These are phyloP conservation scores for Pezicula neosporulosa DNA, from an alignment of 2,329 filamentous ascomycete species.

Conservation along the genomic window DNA sequence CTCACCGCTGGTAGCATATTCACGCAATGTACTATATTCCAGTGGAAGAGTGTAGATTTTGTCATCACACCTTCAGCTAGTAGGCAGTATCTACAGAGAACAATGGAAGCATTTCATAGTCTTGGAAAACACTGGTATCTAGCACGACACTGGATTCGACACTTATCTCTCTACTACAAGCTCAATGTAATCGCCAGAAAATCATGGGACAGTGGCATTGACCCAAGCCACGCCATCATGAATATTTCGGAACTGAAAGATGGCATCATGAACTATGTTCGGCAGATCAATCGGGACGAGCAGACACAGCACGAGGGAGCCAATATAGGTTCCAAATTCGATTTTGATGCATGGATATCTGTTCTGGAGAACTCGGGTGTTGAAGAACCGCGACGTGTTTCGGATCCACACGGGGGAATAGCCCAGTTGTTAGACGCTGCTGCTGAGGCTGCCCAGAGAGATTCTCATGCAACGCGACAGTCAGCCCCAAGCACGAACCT, in stretches of 20 bases:
- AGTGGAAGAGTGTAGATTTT: not conserved
- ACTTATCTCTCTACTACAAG: conserved; percentile 1
- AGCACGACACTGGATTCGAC: conserved; percentile 1
- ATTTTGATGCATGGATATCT: conserved; percentile 1
- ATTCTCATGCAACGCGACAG: not conserved
- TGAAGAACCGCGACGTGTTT: not conserved
- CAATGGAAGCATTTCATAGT: not conserved
- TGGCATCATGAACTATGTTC: conserved; percentile 2
- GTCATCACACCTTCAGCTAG: not conserved
- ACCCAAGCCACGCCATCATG: not conserved
- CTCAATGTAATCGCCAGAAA: not conserved
- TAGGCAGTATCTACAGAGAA: not conserved
- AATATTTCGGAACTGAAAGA: conserved; percentile 1
- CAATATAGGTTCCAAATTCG: not conserved
- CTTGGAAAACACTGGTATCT: conserved; percentile 1
- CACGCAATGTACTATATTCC: not conserved
- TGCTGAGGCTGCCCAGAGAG: not conserved
- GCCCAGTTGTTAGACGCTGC: not conserved
- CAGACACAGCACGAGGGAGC: not conserved
- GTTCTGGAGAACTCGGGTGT: conserved; percentile 5
- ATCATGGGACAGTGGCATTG: not conserved
- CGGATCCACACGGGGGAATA: not conserved
- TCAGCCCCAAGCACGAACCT: not conserved
- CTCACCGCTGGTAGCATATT: conserved; percentile 1
- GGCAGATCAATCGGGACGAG: not conserved